These are phyloP conservation scores for Trichoderma pleuroti DNA, from an alignment of 2,329 filamentous ascomycete genomes.

Conservation along the genomic window DNA sequence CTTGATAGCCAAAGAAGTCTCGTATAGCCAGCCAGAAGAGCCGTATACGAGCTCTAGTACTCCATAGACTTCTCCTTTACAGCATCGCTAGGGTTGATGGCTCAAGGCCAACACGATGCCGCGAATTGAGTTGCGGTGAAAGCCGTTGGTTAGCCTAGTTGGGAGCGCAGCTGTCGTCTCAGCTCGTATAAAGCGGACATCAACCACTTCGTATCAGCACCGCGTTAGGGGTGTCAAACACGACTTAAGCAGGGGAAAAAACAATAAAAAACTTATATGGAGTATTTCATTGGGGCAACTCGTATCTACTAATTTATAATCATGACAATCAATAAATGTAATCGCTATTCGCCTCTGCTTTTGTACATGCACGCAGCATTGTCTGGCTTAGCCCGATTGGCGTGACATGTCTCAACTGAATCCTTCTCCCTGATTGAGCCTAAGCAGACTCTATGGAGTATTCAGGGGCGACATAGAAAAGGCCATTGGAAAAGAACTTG, in stretches of 20 bases:
- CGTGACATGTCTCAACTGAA: neutral
- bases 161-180: neutral
- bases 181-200: neutral
- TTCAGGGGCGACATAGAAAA: neutral
- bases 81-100: neutral
- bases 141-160: neutral
- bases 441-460: neutral
- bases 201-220: neutral
- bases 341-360: neutral
- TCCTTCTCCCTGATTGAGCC: neutral
- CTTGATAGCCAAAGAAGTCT: neutral
- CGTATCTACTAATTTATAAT: neutral
- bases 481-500: neutral
- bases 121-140: neutral
- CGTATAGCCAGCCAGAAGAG: neutral
- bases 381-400: neutral
- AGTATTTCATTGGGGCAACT: neutral
- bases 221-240: neutral
- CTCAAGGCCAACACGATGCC: neutral
- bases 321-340: neutral
- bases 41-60: neutral
- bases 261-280: neutral
- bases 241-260: neutral
- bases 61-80: neutral
- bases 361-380: neutral